Base-by-base conservation (phyloP, 1,284 basidiomycete species). In the Ceratobasidium sp. region DNA sequence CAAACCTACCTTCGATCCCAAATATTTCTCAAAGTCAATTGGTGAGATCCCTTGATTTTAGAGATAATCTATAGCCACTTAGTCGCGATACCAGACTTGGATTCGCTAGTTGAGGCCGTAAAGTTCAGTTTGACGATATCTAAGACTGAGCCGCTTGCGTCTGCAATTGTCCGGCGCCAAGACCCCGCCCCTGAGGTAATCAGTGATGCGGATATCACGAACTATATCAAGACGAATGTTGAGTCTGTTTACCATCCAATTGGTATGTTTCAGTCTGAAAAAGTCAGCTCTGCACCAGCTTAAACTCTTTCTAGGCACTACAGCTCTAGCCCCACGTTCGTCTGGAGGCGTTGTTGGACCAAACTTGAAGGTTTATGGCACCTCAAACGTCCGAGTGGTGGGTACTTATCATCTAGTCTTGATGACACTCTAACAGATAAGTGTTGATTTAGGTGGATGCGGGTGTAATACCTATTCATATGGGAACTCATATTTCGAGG, bases 281-380 rank as follows among this genome's bases (percentile, higher is more conserved):
- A 16, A 32, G 9, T 41, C 16, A 10, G 18, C 46, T 3, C 3
- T 12, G 3, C 3, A 14, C 23, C 21, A 10, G 12, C 26, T 55
- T 26, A 52, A 16, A n/a, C 12, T 46, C 28, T 41, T 10, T 57
- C 30, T 34, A 69, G 65, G 53, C 6, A 78, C 80, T 16, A 76
- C 77, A 8, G 76, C 78, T 12, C 78, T 81, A 78, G 76, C 79
- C 21, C 80, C 80, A 1, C 73, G 75, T 12, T 65, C 76, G 52
- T 55, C 79, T 69, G 80, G 80, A 48, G 80, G 81, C 72, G 81
- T 82, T 16, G 80, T 82, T 43, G 77, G 78, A 76, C 4, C 76
- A 1, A 74, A 75, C 50, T 74, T 82, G 32, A 76, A 75, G 67
- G 80, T 81, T 16, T 80, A 82, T 76, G 80, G 79, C 57, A 82